These are phyloP conservation scores for Aspergillus saccharolyticus DNA, from an alignment of 495 filamentous ascomycete species.

Conservation along the genomic window DNA sequence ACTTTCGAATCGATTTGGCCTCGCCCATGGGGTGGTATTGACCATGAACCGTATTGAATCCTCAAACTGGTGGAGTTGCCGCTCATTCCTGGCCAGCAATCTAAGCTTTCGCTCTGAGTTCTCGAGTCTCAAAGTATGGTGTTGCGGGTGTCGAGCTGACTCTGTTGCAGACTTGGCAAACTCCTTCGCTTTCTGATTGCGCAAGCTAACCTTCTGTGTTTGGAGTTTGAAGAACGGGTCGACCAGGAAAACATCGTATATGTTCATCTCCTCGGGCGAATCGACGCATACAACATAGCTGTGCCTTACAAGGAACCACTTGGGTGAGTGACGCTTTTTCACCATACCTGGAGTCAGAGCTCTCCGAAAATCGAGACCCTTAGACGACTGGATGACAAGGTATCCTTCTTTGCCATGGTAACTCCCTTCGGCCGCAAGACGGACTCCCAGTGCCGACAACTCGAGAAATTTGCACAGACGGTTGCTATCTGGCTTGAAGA, in stretches of 20 bases:
- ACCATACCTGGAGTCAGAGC: slow-evolving; percentile 70
- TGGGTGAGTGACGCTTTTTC: slow-evolving; percentile 76
- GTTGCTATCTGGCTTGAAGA: slow-evolving; percentile 94
- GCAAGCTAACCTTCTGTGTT: slow-evolving; percentile 55
- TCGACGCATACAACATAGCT: slow-evolving; percentile 97
- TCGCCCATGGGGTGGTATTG: slow-evolving; percentile 71
- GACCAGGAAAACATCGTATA: slow-evolving; percentile 96
- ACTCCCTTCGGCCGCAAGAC: slow-evolving; percentile 89
- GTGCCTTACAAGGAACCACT: slow-evolving; percentile 97
- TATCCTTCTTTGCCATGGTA: slow-evolving; percentile 98
- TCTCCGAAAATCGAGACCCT: slow-evolving; percentile 83
- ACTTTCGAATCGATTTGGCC: slow-evolving; percentile 80
- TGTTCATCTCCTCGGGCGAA: slow-evolving; percentile 96
- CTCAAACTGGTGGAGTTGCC: slow-evolving; percentile 85
- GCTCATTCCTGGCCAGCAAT: slow-evolving; percentile 86
- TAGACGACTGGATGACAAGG: slow-evolving; percentile 82
- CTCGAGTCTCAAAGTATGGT: slow-evolving; percentile 75
- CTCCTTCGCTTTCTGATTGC: slow-evolving; percentile 62
- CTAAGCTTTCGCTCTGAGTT: slow-evolving; percentile 89
- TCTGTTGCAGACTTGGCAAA: slow-evolving; percentile 56
- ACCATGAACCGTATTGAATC: slow-evolving; percentile 86
- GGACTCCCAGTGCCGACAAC: slow-evolving; percentile 88
- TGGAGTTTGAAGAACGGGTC: slow-evolving; percentile 78
- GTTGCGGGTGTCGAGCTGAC: slow-evolving; percentile 63
- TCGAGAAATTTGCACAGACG: slow-evolving; percentile 94